A percentile compares a stretch with the other conserved stretches of the same genome.
Evolutionary conservation across 768 basidiomycete species (phyloP).

Genomic region (Phallus indusiatus): DNA sequence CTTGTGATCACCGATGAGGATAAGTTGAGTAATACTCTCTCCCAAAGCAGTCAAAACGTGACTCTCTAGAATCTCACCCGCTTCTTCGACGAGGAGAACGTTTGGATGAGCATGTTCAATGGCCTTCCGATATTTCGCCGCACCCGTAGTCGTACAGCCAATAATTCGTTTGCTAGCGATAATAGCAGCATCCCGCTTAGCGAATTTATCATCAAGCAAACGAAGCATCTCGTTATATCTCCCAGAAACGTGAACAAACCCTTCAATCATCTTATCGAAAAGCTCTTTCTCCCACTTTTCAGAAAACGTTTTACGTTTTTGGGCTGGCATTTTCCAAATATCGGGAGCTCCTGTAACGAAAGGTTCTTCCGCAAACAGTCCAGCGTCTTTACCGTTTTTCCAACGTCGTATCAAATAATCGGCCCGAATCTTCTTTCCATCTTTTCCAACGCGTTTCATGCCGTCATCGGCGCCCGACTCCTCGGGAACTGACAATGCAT

Average conservation of each 20-base stretch:
- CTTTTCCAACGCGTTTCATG: constrained; percentile 34
- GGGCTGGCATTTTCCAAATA: constrained; percentile 31
- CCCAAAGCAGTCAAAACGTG: constrained; percentile 54
- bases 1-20: constrained; percentile 71
- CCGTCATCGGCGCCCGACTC: constrained; percentile 30
- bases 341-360: constrained; percentile 16
- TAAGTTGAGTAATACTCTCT: constrained; percentile 36
- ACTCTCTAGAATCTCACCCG: constrained; percentile 63
- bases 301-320: constrained; percentile 19
- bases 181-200: constrained; percentile 23
- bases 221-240: constrained; percentile 33
- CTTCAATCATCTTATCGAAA: constrained; percentile 24
- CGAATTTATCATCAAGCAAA: constrained; percentile 27
- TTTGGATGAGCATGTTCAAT: constrained; percentile 39
- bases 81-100: constrained; percentile 60
- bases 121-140: constrained; percentile 45
- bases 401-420: constrained; percentile 41
- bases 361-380: constrained; percentile 24
- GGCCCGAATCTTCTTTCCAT: constrained; percentile 24
- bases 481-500: constrained; percentile 24
- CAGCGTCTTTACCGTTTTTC: constrained; percentile 35
- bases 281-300: constrained; percentile 29
- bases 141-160: constrained; percentile 61
- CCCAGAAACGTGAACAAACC: constrained; percentile 23
- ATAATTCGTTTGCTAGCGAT: constrained; percentile 45